Evolutionary conservation across 2,329 filamentous ascomycete species (phyloP).

Genomic region (Penicillium sp.): DNA sequence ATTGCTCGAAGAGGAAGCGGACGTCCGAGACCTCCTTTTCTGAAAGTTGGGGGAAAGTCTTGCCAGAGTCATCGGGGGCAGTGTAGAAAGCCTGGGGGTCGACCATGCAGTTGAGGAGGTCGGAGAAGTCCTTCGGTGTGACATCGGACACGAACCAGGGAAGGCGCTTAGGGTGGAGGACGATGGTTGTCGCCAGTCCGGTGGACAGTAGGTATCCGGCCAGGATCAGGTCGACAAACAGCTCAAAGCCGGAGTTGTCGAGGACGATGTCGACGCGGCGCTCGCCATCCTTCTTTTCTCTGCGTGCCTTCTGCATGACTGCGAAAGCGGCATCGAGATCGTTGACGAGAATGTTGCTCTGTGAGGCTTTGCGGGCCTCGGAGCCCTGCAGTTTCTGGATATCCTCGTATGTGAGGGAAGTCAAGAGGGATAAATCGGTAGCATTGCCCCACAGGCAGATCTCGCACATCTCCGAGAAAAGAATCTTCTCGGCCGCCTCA

Average conservation of each 20-base stretch:
- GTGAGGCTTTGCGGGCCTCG: conserved; percentile 78
- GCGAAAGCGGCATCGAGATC: conserved; percentile 72
- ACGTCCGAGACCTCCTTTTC: conserved; percentile 69
- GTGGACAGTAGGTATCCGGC: conserved; percentile 85
- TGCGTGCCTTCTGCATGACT: conserved; percentile 43
- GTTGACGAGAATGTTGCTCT: conserved; percentile 91
- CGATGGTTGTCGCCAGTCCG: conserved; percentile 79
- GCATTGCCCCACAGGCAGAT: conserved; percentile 98
- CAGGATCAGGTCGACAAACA: conserved; percentile 91
- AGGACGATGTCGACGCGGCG: conserved; percentile 90
- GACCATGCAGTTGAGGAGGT: conserved; percentile 78
- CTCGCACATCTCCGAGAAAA: conserved; percentile 93
- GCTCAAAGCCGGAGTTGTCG: conserved; percentile 95
- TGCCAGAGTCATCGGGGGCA: conserved; percentile 64
- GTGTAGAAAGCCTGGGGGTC: conserved; percentile 78
- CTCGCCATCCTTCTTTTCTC: conserved; percentile 61
- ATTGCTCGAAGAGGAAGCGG: conserved; percentile 76
- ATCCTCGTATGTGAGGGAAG: conserved; percentile 88
- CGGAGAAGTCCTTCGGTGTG: conserved; percentile 77
- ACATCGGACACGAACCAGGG: conserved; percentile 99
- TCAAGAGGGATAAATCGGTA: conserved; percentile 88
- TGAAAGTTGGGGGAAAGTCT: conserved; percentile 62
- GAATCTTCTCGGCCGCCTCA: conserved; percentile 69
- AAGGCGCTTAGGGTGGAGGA: conserved; percentile 90
- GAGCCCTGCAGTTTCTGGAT: conserved; percentile 95